These are phyloP conservation scores for Patellaria atrata DNA, from an alignment of 495 filamentous ascomycete genomes.

Conservation along the genomic window DNA sequence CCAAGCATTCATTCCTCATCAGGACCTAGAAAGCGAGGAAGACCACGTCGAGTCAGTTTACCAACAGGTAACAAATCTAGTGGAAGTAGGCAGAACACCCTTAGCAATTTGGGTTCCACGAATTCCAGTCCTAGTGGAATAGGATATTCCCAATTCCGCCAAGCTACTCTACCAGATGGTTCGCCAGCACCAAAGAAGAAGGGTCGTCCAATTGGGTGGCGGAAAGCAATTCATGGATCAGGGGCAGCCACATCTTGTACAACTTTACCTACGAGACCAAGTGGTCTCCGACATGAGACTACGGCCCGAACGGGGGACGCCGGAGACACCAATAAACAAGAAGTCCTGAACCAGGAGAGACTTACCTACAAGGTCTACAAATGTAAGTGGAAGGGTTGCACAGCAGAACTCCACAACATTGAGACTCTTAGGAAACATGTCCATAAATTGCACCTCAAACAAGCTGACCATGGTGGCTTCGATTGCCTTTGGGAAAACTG, in stretches of 20 bases:
- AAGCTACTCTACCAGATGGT: constrained; percentile 11
- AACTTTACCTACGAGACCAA: constrained; percentile 10
- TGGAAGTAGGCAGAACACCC: constrained; percentile 1
- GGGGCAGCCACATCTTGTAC: constrained; percentile 5
- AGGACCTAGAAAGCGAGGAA: constrained; percentile 12
- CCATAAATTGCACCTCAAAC: constrained; percentile 36
- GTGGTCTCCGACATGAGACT: constrained; percentile 9
- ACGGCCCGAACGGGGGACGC: constrained; percentile 1
- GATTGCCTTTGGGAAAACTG: constrained; percentile 38
- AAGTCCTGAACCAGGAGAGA: not conserved
- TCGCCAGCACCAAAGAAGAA: constrained; percentile 26
- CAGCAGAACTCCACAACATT: constrained; percentile 59
- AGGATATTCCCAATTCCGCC: constrained; percentile 23
- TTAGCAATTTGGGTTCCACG: too few species aligned
- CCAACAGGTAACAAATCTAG: constrained; percentile 3
- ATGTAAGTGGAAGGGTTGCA: constrained; percentile 53
- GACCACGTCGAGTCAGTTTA: constrained; percentile 11
- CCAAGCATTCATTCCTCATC: constrained; percentile 9
- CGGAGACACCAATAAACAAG: not conserved
- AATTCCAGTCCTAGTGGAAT: constrained; percentile 11
- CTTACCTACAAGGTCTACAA: constrained; percentile 34
- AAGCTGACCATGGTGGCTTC: constrained; percentile 12
- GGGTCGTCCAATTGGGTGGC: constrained; percentile 30
- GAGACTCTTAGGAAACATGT: constrained; percentile 56
- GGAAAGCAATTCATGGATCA: constrained; percentile 24